These are phyloP conservation scores for Gremmenia infestans DNA, from an alignment of 2,329 filamentous ascomycete species.

Conservation along the genomic window DNA sequence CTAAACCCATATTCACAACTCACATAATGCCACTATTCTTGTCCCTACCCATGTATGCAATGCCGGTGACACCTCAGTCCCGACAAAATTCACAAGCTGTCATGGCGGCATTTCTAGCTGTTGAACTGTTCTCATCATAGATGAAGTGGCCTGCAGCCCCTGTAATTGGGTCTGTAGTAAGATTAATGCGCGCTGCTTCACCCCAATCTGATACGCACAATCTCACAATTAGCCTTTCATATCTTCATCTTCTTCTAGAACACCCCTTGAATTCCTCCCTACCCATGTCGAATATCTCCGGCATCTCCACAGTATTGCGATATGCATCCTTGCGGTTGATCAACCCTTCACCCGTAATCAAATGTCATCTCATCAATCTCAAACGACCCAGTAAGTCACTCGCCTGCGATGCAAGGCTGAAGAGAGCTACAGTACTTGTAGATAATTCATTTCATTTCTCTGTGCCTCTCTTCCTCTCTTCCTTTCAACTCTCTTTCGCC, in stretches of 20 bases:
- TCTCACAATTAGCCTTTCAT: slow-evolving; percentile 1
- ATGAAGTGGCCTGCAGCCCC: slow-evolving; percentile 12
- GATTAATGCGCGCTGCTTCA: slow-evolving; percentile 20
- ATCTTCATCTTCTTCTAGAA: slow-evolving; percentile 16
- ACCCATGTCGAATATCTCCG: slow-evolving; percentile 3
- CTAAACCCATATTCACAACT: too few species aligned
- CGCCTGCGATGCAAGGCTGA: slow-evolving; percentile 1
- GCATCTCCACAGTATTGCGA: slow-evolving; percentile 20
- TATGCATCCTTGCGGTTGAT: slow-evolving; percentile 38
- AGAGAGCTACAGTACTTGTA: background rate
- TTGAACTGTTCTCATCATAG: slow-evolving; percentile 4
- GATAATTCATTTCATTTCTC: slow-evolving; percentile 3
- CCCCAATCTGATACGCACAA: slow-evolving; percentile 15
- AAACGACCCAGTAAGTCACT: slow-evolving; percentile 36
- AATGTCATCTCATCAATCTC: slow-evolving; percentile 45
- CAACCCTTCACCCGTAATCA: slow-evolving; percentile 34
- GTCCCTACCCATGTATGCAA: background rate
- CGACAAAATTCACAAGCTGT: background rate
- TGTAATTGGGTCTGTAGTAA: slow-evolving; percentile 18
- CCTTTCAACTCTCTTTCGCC: slow-evolving; percentile 9
- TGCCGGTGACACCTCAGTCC: background rate
- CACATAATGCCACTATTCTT: too few species aligned
- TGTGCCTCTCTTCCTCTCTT: slow-evolving; percentile 12
- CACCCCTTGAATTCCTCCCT: slow-evolving; percentile 6
- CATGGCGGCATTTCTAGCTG: slow-evolving; percentile 14